Conservation (phyloP, 2,329 filamentous ascomycete species). For the Aspergillus fijiensis region DNA sequence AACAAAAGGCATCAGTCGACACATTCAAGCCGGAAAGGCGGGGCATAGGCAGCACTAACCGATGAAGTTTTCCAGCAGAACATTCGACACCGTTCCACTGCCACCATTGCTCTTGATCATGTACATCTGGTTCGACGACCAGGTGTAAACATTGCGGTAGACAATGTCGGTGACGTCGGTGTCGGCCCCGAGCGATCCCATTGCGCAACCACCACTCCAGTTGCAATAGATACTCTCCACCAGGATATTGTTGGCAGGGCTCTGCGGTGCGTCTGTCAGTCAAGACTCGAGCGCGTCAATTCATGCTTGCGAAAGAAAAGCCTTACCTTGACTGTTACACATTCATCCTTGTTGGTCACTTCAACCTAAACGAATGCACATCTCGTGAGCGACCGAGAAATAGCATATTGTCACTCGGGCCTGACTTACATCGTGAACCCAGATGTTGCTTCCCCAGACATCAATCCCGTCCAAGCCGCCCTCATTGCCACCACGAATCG, state of each 20-base stretch:
- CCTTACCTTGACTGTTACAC: constrained; percentile 55
- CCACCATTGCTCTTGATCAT: constrained; percentile 64
- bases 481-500: constrained; percentile 52
- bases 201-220: constrained; percentile 59
- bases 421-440: constrained; percentile 53
- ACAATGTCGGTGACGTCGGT: constrained; percentile 53
- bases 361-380: constrained; percentile 39
- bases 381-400: background rate
- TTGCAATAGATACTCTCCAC: constrained; percentile 63
- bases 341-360: constrained; percentile 64
- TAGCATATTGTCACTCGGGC: background rate
- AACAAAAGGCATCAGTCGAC: background rate
- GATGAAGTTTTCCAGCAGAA: constrained; percentile 57
- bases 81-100: constrained; percentile 52
- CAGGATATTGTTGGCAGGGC: constrained; percentile 54
- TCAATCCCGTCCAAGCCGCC: constrained; percentile 59
- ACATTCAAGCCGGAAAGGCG: background rate
- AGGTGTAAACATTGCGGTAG: constrained; percentile 60
- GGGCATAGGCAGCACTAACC: constrained; percentile 17
- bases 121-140: constrained; percentile 61
- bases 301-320: background rate
- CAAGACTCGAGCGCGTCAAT: background rate
- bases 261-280: constrained; percentile 28
- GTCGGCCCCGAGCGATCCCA: constrained; percentile 55
- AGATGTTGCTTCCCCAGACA: constrained; percentile 56